Base-by-base conservation (phyloP, 306 rosid genomes). In the Nissolia schottii region DNA sequence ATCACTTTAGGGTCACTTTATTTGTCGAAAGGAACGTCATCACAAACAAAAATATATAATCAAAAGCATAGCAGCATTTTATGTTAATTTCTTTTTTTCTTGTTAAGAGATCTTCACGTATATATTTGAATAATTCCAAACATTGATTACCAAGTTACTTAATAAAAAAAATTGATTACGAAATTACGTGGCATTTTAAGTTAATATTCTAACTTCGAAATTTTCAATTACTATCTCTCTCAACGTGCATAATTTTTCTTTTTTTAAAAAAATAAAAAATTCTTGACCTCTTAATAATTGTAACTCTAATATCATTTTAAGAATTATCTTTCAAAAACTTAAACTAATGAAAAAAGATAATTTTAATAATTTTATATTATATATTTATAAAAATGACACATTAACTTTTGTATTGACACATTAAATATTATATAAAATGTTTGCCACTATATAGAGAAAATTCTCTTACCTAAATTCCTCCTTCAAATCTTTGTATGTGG, bases 1-100 rank as follows among this genome's bases (percentile, higher is more conserved):
- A 8, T 57, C 13, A 49, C 1, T 57, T 54, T 58, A 71, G 8
- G 48, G 48, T 38, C 41, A 63, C 29, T 67, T 28, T 18, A 34
- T 51, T 8, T 76, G 66, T 58, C 63, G 71, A 66, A 41, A 49
- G 0, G 23, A 28, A 40, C 35, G 12, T 40, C 19, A 59, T 4
- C 70, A 35, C 7, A 48, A 28, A 2, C 28, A 28, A 16, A 51
- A 2, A 43, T 10, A 5, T 19, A 2, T 3, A 29, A 27, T 18
- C 10, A 4, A n/a, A n/a, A n/a, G n/a, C 9, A 27, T 50, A 57
- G 82, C 65, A 61, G 78, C 58, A 59, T 27, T 45, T 77, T 60
- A 13, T 57, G 19, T 19, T n/a, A 45, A 13, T 43, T 41, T 43
- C n/a, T 4, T 18, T 13, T 0, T 43, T 43, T 4, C 49, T 13